Conservation (phyloP, 768 basidiomycete species). For the Serendipita sp. region DNA sequence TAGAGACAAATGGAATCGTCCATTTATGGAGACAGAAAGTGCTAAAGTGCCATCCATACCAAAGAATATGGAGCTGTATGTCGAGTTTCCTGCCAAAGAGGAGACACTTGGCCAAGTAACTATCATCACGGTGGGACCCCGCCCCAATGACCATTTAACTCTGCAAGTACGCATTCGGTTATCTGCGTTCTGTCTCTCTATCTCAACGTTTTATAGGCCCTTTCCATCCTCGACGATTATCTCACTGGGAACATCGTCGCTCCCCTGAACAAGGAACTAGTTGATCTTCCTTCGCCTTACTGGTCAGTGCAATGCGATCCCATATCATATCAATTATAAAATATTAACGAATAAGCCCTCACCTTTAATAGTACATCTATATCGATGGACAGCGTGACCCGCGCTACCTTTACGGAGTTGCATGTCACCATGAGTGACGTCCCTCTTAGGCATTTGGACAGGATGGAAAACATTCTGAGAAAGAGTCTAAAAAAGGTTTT, state of each 20-base stretch:
- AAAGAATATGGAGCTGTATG: slow-evolving; percentile 37
- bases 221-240: slow-evolving; percentile 76
- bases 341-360: neutral
- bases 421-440: slow-evolving; percentile 70
- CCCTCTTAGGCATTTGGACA: slow-evolving; percentile 57
- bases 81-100: slow-evolving; percentile 97
- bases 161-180: slow-evolving; percentile 25
- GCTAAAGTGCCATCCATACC: slow-evolving; percentile 28
- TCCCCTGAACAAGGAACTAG: slow-evolving; percentile 76
- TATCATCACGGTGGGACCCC: slow-evolving; percentile 65
- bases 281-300: slow-evolving; percentile 78
- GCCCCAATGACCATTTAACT: slow-evolving; percentile 50
- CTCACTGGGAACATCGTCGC: slow-evolving; percentile 72
- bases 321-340: neutral
- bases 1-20: slow-evolving; percentile 75
- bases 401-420: slow-evolving; percentile 56
- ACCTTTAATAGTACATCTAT: slow-evolving; percentile 49
- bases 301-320: slow-evolving; percentile 32
- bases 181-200: neutral
- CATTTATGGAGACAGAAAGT: slow-evolving; percentile 79
- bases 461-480: slow-evolving; percentile 50
- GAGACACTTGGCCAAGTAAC: slow-evolving; percentile 82
- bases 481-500: slow-evolving; percentile 52
- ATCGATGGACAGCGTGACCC: slow-evolving; percentile 60
- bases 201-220: slow-evolving; percentile 31